These are phyloP conservation scores for Akanthomyces lecanii DNA, from an alignment of 2,329 filamentous ascomycete species.

Conservation along the genomic window DNA sequence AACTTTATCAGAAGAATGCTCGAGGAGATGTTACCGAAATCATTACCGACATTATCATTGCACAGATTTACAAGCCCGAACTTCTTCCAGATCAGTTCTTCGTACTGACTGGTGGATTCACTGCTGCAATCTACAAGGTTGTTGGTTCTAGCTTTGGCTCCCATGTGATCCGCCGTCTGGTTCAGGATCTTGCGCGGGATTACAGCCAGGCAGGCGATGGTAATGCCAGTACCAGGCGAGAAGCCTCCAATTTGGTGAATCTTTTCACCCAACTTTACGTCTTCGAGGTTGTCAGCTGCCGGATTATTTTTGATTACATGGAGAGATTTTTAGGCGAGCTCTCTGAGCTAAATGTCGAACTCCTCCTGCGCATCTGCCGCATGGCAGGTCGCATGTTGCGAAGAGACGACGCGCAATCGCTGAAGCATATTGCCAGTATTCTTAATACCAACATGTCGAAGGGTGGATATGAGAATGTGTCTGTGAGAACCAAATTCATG, in stretches of 20 bases:
- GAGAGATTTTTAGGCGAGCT: slow-evolving; percentile 70
- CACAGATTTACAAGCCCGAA: slow-evolving; percentile 74
- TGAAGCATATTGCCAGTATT: slow-evolving; percentile 83
- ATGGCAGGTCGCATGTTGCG: slow-evolving; percentile 78
- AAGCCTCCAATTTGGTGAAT: slow-evolving; percentile 68
- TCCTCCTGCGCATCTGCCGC: slow-evolving; percentile 79
- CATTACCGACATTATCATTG: slow-evolving; percentile 71
- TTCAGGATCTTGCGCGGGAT: slow-evolving; percentile 67
- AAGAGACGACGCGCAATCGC: slow-evolving; percentile 78
- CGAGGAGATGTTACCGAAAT: slow-evolving; percentile 84
- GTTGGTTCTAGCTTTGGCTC: slow-evolving; percentile 87
- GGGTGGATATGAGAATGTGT: slow-evolving; percentile 65
- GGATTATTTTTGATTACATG: slow-evolving; percentile 87
- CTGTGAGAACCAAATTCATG: slow-evolving; percentile 93
- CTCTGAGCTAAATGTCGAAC: slow-evolving; percentile 81
- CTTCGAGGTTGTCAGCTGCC: slow-evolving; percentile 80
- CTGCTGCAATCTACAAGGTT: slow-evolving; percentile 81
- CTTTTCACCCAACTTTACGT: slow-evolving; percentile 86
- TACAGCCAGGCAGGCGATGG: slow-evolving; percentile 48
- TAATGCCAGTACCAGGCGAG: slow-evolving; percentile 30
- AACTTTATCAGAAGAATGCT: slow-evolving; percentile 76
- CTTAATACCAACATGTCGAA: slow-evolving; percentile 69
- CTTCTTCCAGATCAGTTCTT: slow-evolving; percentile 82
- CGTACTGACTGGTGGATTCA: slow-evolving; percentile 84
- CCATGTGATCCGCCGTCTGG: slow-evolving; percentile 73